Evolutionary conservation across 768 basidiomycete species (phyloP).

Genomic region (Arthromyces matolae): DNA sequence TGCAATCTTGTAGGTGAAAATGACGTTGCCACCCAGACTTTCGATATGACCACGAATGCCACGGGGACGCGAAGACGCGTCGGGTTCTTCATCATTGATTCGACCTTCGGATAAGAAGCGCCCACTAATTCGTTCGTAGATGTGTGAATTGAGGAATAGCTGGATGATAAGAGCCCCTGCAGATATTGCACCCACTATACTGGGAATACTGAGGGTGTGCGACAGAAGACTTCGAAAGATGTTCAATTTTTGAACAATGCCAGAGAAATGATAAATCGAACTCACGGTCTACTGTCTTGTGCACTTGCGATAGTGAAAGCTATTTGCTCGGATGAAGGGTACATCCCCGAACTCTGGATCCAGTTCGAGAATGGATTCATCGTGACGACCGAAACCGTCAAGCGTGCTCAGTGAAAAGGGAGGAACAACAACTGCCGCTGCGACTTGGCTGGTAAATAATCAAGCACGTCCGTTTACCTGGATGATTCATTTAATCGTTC

Average conservation of each 20-base stretch:
- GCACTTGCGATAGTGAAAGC: neutral
- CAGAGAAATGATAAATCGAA: neutral
- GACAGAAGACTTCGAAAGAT: neutral
- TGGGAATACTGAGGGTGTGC: constrained; percentile 17
- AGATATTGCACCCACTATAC: constrained; percentile 16
- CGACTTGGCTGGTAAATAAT: no score
- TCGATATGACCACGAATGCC: constrained; percentile 38
- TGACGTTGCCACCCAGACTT: constrained; percentile 41
- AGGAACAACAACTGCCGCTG: no score
- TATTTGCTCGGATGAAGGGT: neutral
- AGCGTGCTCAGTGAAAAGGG: neutral
- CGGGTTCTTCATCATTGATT: neutral
- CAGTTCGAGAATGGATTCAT: constrained; percentile 6
- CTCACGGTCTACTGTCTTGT: constrained; percentile 1
- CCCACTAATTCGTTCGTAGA: constrained; percentile 3
- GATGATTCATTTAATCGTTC: no score
- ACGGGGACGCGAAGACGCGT: constrained; percentile 10
- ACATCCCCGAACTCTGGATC: neutral
- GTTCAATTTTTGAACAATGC: neutral
- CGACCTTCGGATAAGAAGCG: constrained; percentile 2
- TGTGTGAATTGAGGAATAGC: constrained; percentile 5
- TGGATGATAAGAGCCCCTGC: constrained; percentile 14
- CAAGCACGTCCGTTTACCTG: no score
- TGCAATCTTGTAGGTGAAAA: constrained; percentile 44
- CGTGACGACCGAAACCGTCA: neutral